Evolutionary conservation across 83 land plant genomes (phyloP), one percentile per base, ranked within the genome.

Genomic region (Thuja plicata): DNA sequence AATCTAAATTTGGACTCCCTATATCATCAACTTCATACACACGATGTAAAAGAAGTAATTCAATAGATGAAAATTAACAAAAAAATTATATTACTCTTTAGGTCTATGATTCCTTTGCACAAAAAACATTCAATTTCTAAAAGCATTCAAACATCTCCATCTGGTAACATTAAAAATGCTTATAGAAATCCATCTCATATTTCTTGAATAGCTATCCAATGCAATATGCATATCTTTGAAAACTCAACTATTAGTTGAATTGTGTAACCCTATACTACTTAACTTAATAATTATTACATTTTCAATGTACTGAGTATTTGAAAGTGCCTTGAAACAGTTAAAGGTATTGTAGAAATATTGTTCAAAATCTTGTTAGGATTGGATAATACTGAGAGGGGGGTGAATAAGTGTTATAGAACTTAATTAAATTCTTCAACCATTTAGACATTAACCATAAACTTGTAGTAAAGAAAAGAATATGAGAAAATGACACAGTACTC

Each of bases 11-110:
- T 86, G 16, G 32, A 12, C 55, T 48, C 34, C 84, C 34, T 43
- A 88, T 90, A 41, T 91, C 90, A 83, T 91, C 94, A 81, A 86
- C 94, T 79, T 93, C 94, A 85, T 87, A 84, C 30, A 93, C 90
- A 27, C 92, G 90, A 92, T 93, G 92, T 84, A 55, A 83, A 34
- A 91, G 48, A 87, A 54, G 30, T n/a, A 74, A 66, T 27, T 34
- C 66, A 46, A 87, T n/a, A 1, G 87, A 74, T 32, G 32, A 85
- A 80, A 50, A 43, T 52, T 50, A 45, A 82, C 30, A 45, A 15
- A 45, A 82, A 16, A 10, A 3, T 11, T 45, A 43, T 11, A 82
- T 82, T 9, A 38, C 45, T 43, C 24, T 41, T 34, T 52, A 82
- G 9, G 27, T 24, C n/a, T 3, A 45, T 27, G 30, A 43, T 32